Percentiles rank a stretch among this genome's conserved stretches.
Evolutionary conservation across 352 stramenopile genomes (phyloP).

Genomic region (Pythium rishiriense): DNA sequence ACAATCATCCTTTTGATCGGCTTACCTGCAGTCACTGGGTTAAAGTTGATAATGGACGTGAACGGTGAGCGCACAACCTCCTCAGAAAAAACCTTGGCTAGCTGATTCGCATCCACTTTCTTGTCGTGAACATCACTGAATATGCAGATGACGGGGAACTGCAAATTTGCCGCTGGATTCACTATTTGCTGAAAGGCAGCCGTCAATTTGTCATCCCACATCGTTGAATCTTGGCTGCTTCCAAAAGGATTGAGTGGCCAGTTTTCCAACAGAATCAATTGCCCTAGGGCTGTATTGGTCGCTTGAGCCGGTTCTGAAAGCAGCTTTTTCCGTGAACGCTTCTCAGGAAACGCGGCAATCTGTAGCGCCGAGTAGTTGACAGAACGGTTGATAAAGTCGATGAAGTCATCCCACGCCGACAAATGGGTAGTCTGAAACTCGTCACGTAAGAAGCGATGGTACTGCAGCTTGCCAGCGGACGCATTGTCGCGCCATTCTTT

Average conservation of each 20-base stretch:
- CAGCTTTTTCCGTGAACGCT: constrained; percentile 15
- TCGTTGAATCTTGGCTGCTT: constrained; percentile 29
- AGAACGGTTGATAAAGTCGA: constrained; percentile 74
- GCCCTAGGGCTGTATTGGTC: constrained; percentile 7
- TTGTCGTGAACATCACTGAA: constrained; percentile 81
- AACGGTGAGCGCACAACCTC: constrained; percentile 69
- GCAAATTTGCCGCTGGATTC: constrained; percentile 34
- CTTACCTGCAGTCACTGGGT: constrained; percentile 67
- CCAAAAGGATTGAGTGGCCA: constrained; percentile 56
- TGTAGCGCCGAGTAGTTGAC: constrained; percentile 65
- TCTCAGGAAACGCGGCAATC: constrained; percentile 11
- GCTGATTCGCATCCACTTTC: constrained; percentile 66
- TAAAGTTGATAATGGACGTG: constrained; percentile 77
- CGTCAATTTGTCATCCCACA: constrained; percentile 59
- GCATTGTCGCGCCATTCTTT: constrained; percentile 80
- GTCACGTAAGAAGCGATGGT: constrained; percentile 50
- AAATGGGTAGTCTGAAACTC: constrained; percentile 51
- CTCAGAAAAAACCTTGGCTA: constrained; percentile 63
- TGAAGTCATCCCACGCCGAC: constrained; percentile 70
- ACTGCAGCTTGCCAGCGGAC: constrained; percentile 48
- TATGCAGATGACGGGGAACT: constrained; percentile 72
- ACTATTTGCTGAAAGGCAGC: constrained; percentile 55
- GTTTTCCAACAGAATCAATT: constrained; percentile 76
- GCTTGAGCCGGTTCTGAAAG: not conserved
- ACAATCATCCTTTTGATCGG: not conserved